Evolutionary conservation across 2,329 filamentous ascomycete genomes (phyloP).

Genomic region (Albifimbria verrucaria): DNA sequence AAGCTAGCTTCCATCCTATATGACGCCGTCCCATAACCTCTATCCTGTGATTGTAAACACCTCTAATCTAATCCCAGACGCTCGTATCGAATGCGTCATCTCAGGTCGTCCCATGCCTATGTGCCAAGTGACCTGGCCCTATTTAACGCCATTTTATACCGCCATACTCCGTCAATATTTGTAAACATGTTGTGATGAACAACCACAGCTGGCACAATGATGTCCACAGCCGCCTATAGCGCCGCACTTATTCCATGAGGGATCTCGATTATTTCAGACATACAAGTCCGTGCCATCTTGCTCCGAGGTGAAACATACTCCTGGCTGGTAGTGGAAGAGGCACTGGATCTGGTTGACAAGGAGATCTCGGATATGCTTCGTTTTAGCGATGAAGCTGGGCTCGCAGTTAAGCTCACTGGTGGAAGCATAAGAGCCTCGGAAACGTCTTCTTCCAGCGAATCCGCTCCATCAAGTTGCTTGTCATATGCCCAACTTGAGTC

Average conservation of each 20-base stretch:
- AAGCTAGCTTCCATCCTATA: too few relatives aligned
- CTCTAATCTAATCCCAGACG: not conserved
- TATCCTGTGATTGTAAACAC: not conserved
- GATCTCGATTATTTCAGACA: constrained; percentile 35
- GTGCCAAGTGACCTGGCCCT: not conserved
- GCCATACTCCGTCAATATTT: constrained; percentile 22
- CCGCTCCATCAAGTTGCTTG: constrained; percentile 41
- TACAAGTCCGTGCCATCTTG: constrained; percentile 38
- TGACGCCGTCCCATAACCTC: not conserved
- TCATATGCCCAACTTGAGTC: constrained; percentile 55
- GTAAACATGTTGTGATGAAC: too few relatives aligned
- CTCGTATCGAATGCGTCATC: not conserved
- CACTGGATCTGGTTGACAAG: constrained; percentile 24
- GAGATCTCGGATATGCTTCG: constrained; percentile 51
- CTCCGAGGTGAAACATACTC: constrained; percentile 28
- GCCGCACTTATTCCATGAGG: constrained; percentile 24
- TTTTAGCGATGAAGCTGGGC: constrained; percentile 38
- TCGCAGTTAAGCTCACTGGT: constrained; percentile 11
- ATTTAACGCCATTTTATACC: not conserved
- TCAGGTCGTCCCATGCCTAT: not conserved
- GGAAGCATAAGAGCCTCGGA: constrained; percentile 15
- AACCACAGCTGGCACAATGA: too few relatives aligned
- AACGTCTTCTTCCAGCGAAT: constrained; percentile 17
- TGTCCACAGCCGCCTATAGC: not conserved
- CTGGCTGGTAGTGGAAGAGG: constrained; percentile 15